These are phyloP conservation scores for Nothopassalora personata DNA, from an alignment of 2,329 filamentous ascomycete species.

Conservation along the genomic window DNA sequence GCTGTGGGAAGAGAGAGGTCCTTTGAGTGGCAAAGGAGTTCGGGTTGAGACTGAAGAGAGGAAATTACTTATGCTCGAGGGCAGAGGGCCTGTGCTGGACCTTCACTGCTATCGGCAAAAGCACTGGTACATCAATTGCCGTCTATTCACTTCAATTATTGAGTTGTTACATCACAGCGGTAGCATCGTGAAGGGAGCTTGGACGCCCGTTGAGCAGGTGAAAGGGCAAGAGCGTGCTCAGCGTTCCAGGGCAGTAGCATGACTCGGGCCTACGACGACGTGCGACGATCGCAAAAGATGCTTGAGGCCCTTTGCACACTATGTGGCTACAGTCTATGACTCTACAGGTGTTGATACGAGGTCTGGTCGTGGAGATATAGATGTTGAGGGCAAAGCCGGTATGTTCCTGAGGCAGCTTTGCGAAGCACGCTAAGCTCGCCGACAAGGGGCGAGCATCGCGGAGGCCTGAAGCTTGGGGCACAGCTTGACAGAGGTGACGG, in stretches of 20 bases:
- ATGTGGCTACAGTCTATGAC: neutral
- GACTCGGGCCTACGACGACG: neutral
- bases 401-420: neutral
- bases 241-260: neutral
- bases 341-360: neutral
- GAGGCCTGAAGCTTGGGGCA: neutral
- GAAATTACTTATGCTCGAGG: neutral
- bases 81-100: neutral
- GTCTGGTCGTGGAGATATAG: neutral
- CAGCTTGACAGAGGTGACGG: neutral
- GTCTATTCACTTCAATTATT: neutral
- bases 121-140: neutral
- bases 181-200: neutral
- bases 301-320: neutral
- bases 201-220: neutral
- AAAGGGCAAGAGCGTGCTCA: neutral
- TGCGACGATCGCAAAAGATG: neutral
- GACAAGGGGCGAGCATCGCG: neutral
- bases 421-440: neutral
- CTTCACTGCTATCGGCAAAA: neutral
- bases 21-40: neutral
- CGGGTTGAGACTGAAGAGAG: neutral
- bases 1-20: neutral
- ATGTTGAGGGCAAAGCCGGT: neutral
- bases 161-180: neutral